Evolutionary conservation across 1,139 yeast genomes (phyloP).

Genomic region (Taphrina deformans): DNA sequence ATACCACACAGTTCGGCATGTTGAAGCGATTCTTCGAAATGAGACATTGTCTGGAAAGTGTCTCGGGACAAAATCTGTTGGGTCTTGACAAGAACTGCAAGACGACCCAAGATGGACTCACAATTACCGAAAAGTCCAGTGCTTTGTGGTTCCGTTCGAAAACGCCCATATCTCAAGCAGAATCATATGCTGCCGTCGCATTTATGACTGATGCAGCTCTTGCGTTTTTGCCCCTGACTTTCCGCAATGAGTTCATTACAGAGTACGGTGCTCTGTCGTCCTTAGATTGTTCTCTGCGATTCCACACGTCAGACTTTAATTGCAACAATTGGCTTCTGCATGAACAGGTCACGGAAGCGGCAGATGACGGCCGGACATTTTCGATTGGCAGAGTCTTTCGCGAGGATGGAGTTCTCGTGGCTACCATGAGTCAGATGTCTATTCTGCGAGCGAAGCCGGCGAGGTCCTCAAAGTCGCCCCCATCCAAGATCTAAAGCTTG

Average conservation of each 20-base stretch:
- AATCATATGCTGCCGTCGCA: slow-evolving; percentile 9
- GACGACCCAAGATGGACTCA: slow-evolving; percentile 1
- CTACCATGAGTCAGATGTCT: slow-evolving; percentile 10
- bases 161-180: not conserved
- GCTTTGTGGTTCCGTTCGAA: slow-evolving; percentile 1
- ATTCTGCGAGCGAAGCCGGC: not conserved
- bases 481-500: too few species aligned
- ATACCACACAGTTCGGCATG: not conserved
- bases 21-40: not conserved
- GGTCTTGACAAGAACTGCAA: not conserved
- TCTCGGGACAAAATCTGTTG: not conserved
- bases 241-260: not conserved
- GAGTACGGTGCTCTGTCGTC: slow-evolving; percentile 10
- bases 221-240: slow-evolving; percentile 6
- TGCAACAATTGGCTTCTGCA: slow-evolving; percentile 13
- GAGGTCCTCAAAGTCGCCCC: too few species aligned
- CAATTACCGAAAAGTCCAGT: slow-evolving; percentile 1
- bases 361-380: slow-evolving; percentile 11
- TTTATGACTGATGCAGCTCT: slow-evolving; percentile 15
- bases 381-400: slow-evolving; percentile 13
- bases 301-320: slow-evolving; percentile 4
- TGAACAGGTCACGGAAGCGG: slow-evolving; percentile 19
- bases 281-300: slow-evolving; percentile 7
- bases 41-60: not conserved
- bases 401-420: slow-evolving; percentile 1